Evolutionary conservation across 2,329 filamentous ascomycete species (phyloP).

Genomic region (Nothomitra cinnamomea): DNA sequence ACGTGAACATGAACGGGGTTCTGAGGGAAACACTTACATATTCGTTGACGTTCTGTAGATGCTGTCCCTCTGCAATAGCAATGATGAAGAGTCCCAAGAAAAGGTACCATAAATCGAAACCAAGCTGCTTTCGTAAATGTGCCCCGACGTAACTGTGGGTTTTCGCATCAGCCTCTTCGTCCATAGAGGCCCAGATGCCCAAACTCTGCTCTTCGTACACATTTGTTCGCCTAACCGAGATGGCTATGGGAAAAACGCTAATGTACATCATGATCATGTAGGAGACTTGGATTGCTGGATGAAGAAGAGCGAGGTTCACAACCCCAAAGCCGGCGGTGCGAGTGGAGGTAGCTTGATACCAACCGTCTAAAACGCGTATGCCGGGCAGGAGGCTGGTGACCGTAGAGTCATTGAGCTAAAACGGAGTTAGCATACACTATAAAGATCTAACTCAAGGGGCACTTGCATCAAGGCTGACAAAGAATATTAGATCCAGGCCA

Average conservation of each 20-base stretch:
- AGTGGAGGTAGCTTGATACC: slow-evolving; percentile 81
- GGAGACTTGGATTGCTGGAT: slow-evolving; percentile 82
- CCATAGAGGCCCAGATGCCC: slow-evolving; percentile 48
- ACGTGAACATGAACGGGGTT: neutral
- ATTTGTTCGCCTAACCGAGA: slow-evolving; percentile 83
- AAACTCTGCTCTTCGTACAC: slow-evolving; percentile 88
- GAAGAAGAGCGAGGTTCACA: slow-evolving; percentile 58
- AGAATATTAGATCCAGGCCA: slow-evolving; percentile 71
- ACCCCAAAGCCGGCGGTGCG: slow-evolving; percentile 81
- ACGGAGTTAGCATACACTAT: slow-evolving; percentile 12
- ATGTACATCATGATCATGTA: slow-evolving; percentile 99
- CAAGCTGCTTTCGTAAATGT: slow-evolving; percentile 82
- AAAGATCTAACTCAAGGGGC: neutral
- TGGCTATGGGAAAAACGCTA: slow-evolving; percentile 90
- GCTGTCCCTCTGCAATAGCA: slow-evolving; percentile 64
- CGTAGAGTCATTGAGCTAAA: slow-evolving; percentile 49
- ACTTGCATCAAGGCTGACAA: slow-evolving; percentile 76
- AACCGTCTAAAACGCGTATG: slow-evolving; percentile 63
- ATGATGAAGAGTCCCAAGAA: slow-evolving; percentile 89
- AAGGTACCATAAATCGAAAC: slow-evolving; percentile 95
- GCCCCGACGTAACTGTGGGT: slow-evolving; percentile 73
- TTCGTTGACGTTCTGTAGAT: slow-evolving; percentile 44
- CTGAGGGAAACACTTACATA: slow-evolving; percentile 47
- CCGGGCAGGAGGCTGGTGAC: slow-evolving; percentile 54
- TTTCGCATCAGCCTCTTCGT: slow-evolving; percentile 33